Evolutionary conservation across 192 early-diverging fungal species (phyloP).

Genomic region (Entomortierella lignicola): DNA sequence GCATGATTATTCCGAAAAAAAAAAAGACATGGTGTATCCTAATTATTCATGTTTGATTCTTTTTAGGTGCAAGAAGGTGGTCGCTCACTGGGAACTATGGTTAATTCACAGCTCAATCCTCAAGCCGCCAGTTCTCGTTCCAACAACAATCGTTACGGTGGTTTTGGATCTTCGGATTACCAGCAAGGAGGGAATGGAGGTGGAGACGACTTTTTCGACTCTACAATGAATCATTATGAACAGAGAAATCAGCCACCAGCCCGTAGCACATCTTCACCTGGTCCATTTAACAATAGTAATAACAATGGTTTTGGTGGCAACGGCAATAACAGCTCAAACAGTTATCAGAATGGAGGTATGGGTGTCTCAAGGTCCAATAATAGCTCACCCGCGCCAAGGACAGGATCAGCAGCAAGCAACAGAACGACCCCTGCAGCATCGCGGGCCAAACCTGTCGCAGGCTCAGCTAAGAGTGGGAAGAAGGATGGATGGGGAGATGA

Average conservation of each 20-base stretch:
- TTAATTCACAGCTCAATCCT: conserved; percentile 38
- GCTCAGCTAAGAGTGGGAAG: conserved; percentile 32
- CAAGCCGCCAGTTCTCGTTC: conserved; percentile 21
- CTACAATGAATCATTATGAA: conserved; percentile 60
- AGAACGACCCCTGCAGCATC: not conserved
- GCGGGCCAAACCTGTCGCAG: conserved; percentile 9
- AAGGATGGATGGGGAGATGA: conserved; percentile 54
- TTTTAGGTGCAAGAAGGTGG: conserved; percentile 55
- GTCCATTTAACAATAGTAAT: conserved; percentile 15
- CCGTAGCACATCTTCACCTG: conserved; percentile 35
- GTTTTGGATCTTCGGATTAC: conserved; percentile 39
- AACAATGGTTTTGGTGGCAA: conserved; percentile 12
- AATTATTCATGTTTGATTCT: conserved; percentile 4
- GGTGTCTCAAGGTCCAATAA: conserved; percentile 43
- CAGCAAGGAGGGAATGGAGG: conserved; percentile 31
- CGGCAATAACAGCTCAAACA: conserved; percentile 2
- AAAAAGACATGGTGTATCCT: not conserved
- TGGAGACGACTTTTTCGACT: conserved; percentile 54
- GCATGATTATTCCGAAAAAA: too few species aligned
- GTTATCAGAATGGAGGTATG: conserved; percentile 36
- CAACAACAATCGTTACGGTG: conserved; percentile 37
- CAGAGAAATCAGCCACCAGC: conserved; percentile 48
- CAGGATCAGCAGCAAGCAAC: conserved; percentile 26
- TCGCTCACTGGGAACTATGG: conserved; percentile 44
- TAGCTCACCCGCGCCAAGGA: conserved; percentile 44